These are phyloP conservation scores for Rhizopogon vinicolor DNA, from an alignment of 768 basidiomycete genomes.

Conservation along the genomic window DNA sequence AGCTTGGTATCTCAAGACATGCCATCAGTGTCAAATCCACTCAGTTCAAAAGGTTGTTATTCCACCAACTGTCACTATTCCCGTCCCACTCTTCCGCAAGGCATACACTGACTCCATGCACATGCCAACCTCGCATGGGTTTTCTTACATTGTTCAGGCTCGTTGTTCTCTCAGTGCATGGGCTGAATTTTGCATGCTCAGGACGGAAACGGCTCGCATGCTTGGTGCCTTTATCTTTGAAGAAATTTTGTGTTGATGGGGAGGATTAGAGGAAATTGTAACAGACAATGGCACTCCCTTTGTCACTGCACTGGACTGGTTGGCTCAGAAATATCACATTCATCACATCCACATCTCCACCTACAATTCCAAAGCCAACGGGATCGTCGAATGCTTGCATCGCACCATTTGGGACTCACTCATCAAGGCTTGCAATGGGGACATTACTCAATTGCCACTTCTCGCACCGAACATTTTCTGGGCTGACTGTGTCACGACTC, in stretches of 20 bases:
- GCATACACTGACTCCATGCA: constrained; percentile 25
- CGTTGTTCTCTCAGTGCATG: not conserved
- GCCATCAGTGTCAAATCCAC: constrained; percentile 27
- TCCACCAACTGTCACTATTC: constrained; percentile 15
- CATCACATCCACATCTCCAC: constrained; percentile 33
- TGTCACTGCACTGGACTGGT: constrained; percentile 13
- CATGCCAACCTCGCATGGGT: constrained; percentile 13
- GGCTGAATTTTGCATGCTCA: no score
- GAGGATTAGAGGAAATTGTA: constrained; percentile 30
- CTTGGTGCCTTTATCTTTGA: not conserved
- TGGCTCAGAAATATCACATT: constrained; percentile 24
- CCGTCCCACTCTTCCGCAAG: constrained; percentile 17
- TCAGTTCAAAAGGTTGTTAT: constrained; percentile 12
- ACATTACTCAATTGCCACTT: constrained; percentile 25
- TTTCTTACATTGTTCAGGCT: not conserved
- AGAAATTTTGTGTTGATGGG: constrained; percentile 29
- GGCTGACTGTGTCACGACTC: constrained; percentile 27
- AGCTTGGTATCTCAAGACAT: constrained; percentile 24
- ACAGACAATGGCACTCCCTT: constrained; percentile 36
- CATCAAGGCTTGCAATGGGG: constrained; percentile 27
- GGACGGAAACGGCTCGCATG: no score
- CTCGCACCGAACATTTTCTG: constrained; percentile 8
- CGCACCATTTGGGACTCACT: constrained; percentile 27
- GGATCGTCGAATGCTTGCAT: constrained; percentile 25
- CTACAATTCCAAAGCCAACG: constrained; percentile 38